A percentile compares a stretch with the other conserved stretches of the same genome.
phyloP scores from a whole-genome alignment of 225 moss, liverwort and hornwort genomes.

The Antitrichia curtipendula region DNA sequence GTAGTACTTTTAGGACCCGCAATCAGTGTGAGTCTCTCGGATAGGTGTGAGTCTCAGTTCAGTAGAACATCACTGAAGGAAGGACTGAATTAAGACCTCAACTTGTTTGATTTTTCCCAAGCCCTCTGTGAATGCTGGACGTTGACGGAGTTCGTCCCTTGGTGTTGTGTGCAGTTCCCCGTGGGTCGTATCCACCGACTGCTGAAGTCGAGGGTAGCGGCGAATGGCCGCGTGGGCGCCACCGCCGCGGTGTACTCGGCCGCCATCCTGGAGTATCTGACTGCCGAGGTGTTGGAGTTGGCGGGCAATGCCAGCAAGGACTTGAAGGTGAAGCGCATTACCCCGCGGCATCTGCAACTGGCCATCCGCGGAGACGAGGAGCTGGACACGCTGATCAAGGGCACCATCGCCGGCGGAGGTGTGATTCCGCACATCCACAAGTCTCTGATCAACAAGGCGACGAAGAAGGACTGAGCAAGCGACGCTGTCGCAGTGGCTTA shows the following conservation, averaged over 20 bases:
- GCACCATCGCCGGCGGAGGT: conserved; percentile 76
- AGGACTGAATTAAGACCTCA: no score
- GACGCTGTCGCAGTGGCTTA: neutral
- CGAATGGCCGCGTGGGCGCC: conserved; percentile 81
- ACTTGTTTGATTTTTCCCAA: no score
- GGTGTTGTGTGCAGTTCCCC: conserved; percentile 41
- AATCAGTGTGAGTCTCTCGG: neutral
- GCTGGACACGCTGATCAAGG: conserved; percentile 77
- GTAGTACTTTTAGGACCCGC: neutral
- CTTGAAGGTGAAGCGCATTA: conserved; percentile 91
- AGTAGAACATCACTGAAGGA: no score
- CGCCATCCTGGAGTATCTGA: conserved; percentile 80
- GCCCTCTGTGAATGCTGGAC: neutral
- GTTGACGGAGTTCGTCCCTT: neutral
- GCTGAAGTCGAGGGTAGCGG: conserved; percentile 75
- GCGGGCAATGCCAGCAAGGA: conserved; percentile 93
- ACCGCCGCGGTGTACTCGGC: conserved; percentile 90
- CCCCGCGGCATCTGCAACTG: conserved; percentile 75
- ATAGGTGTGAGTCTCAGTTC: neutral
- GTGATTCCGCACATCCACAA: conserved; percentile 86
- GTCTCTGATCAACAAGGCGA: conserved; percentile 71
- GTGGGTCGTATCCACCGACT: conserved; percentile 91
- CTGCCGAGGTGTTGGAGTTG: conserved; percentile 85
- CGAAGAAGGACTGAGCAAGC: conserved; percentile 65
- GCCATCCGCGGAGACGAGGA: conserved; percentile 74